Conservation (phyloP, 139 green algal species). For the Penium margaritaceum region DNA sequence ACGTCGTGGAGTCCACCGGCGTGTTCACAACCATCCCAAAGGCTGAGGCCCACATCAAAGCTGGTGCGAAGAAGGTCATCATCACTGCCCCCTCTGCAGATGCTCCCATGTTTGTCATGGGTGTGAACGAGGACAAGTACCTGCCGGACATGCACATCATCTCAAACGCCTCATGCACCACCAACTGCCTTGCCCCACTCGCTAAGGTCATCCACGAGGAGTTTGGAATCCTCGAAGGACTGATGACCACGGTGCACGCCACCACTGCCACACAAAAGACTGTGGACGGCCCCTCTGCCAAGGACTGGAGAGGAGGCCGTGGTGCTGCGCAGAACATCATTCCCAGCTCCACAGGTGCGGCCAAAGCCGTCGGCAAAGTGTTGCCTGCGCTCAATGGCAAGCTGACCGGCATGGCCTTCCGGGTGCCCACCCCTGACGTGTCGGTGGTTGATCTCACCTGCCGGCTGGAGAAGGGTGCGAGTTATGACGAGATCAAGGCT, state of each 20-base stretch:
- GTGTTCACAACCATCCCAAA: constrained; percentile 47
- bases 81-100: constrained; percentile 87
- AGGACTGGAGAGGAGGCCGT: constrained; percentile 92
- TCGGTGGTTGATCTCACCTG: constrained; percentile 93
- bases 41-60: constrained; percentile 35
- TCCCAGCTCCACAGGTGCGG: constrained; percentile 87
- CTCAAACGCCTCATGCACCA: constrained; percentile 61
- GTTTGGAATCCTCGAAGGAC: constrained; percentile 57
- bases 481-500: constrained; percentile 86
- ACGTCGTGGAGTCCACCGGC: constrained; percentile 86
- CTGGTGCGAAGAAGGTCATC: constrained; percentile 93
- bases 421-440: constrained; percentile 88
- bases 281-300: constrained; percentile 87
- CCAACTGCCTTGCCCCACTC: constrained; percentile 61
- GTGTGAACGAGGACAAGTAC: constrained; percentile 56
- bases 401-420: constrained; percentile 97
- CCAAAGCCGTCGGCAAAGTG: constrained; percentile 80
- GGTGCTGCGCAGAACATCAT: constrained; percentile 92
- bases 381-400: constrained; percentile 93
- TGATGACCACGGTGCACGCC: constrained; percentile 93
- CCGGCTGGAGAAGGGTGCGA: constrained; percentile 73
- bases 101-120: constrained; percentile 63
- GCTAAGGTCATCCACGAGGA: constrained; percentile 67
- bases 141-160: constrained; percentile 48
- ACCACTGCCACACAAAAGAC: constrained; percentile 96